Evolutionary conservation across 2,329 filamentous ascomycete species (phyloP).

Genomic region (Plectosphaerella sp.): DNA sequence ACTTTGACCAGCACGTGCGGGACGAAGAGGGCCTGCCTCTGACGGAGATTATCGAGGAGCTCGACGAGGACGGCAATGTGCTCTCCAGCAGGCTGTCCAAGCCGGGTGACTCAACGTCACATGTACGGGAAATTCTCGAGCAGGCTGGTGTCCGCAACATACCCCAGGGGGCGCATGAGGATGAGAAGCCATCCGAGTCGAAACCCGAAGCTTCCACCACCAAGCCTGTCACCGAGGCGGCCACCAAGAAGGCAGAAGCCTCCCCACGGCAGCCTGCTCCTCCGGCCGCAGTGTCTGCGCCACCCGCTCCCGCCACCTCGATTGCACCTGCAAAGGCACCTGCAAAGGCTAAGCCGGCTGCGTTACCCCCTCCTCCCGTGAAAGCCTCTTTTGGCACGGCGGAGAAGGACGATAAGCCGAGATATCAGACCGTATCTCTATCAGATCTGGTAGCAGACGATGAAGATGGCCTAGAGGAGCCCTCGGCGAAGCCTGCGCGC

Average conservation of each 20-base stretch:
- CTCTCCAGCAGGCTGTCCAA: constrained; percentile 61
- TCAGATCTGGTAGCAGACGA: not conserved
- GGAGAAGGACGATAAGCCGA: not conserved
- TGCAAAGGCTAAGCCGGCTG: too few species aligned
- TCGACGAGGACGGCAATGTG: constrained; percentile 87
- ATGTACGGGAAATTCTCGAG: constrained; percentile 67
- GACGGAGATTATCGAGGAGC: constrained; percentile 85
- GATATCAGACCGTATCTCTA: not conserved
- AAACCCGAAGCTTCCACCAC: too few species aligned
- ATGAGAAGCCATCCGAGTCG: too few species aligned
- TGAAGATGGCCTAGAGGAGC: constrained; percentile 2
- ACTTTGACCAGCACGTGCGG: constrained; percentile 53
- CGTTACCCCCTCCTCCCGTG: too few species aligned
- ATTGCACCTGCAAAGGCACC: too few species aligned
- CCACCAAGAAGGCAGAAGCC: too few species aligned
- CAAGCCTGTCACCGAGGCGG: too few species aligned
- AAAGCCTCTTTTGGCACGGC: too few species aligned
- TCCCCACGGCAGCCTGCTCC: too few species aligned
- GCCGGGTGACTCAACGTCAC: constrained; percentile 63
- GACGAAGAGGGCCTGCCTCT: constrained; percentile 72
- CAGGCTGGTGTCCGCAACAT: constrained; percentile 62
- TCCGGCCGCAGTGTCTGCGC: too few species aligned
- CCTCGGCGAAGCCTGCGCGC: constrained; percentile 1
- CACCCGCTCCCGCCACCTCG: too few species aligned
- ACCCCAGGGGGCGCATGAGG: too few species aligned